phyloP scores from a whole-genome alignment of 2,329 filamentous ascomycete species.

The Penicillium frequentans region DNA sequence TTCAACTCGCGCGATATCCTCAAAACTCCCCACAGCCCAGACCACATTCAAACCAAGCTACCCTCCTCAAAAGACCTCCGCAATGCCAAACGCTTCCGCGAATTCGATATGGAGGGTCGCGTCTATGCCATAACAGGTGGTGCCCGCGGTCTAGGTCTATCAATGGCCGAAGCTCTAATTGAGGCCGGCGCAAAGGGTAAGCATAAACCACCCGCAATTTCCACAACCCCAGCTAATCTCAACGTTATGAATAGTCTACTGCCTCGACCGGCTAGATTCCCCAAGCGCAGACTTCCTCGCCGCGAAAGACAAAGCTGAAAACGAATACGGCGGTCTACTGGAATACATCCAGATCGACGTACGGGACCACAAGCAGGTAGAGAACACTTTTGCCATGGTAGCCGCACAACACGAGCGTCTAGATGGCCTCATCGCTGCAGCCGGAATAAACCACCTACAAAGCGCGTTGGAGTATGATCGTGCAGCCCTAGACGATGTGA shows the following conservation, averaged over 20 bases:
- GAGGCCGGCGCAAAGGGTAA: conserved; percentile 50
- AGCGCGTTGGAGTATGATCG: conserved; percentile 43
- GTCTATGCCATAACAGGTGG: conserved; percentile 47
- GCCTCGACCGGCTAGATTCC: conserved; percentile 47
- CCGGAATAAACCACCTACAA: conserved; percentile 45
- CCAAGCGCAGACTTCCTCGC: conserved; percentile 45
- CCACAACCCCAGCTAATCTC: background rate
- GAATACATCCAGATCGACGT: conserved; percentile 52
- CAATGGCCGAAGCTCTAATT: conserved; percentile 48
- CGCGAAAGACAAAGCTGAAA: conserved; percentile 37
- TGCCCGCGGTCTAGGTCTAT: conserved; percentile 45
- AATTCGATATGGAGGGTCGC: conserved; percentile 44
- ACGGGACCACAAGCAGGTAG: conserved; percentile 38
- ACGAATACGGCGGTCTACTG: conserved; percentile 41
- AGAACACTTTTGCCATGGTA: conserved; percentile 37
- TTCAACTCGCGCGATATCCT: conserved; percentile 16
- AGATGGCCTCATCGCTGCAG: conserved; percentile 45
- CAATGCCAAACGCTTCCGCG: conserved; percentile 37
- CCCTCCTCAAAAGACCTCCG: conserved; percentile 22
- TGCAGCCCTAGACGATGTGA: conserved; percentile 43
- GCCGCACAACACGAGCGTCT: conserved; percentile 36
- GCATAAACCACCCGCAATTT: background rate
- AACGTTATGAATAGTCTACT: conserved; percentile 39
- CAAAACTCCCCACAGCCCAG: conserved; percentile 14
- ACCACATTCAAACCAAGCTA: conserved; percentile 35